Evolutionary conservation across 2,329 filamentous ascomycete genomes (phyloP), one percentile per base, ranked within the genome.

Genomic region (Sporothrix inflata): DNA sequence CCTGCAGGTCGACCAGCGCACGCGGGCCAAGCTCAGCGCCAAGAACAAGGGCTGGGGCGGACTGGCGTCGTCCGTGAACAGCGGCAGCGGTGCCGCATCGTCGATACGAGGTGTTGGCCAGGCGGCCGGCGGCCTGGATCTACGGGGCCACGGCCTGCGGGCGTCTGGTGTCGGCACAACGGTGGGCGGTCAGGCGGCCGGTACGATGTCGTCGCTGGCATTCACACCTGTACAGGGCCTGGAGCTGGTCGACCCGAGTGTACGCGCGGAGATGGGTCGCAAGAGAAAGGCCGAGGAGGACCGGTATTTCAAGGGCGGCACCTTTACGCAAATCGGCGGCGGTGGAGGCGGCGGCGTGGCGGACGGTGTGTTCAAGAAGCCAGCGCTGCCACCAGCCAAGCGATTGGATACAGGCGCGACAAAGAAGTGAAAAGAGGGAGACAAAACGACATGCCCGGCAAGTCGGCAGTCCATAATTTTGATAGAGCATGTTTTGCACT

Each of bases 31-130:
- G 81, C 89, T 99, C 57, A 94, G 92, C 79, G 94, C 94, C 80
- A 98, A 97, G 84, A 97, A 95, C 82, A 94, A 97, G 78, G 96
- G 96, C 34, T 99, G 96, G 96, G 95, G 94, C 71, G 90, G 87
- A 60, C 71, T 76, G 9, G 79, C 79, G 30, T 80, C 89, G 42
- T 67, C 65, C 5, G 65, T 67, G 27, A 51, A 49, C 66, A 3
- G 45, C 21, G 81, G 85, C 88, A 2, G 82, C 89, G 70, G 91
- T 3, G 82, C 89, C 67, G 92, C 92, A n/a, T 94, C 94, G 1
- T 95, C 93, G 38, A 87, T 98, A 72, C 90, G 93, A 72, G 90
- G 91, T 4, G 94, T 97, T 75, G 92, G 91, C 21, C 89, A 90
- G 75, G 84, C 86, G 12, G 87, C 88, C 19, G 84, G 85, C 69